Base-by-base conservation (phyloP, 371 early-diverging fungal genomes). In the Mucor plumbeus region DNA sequence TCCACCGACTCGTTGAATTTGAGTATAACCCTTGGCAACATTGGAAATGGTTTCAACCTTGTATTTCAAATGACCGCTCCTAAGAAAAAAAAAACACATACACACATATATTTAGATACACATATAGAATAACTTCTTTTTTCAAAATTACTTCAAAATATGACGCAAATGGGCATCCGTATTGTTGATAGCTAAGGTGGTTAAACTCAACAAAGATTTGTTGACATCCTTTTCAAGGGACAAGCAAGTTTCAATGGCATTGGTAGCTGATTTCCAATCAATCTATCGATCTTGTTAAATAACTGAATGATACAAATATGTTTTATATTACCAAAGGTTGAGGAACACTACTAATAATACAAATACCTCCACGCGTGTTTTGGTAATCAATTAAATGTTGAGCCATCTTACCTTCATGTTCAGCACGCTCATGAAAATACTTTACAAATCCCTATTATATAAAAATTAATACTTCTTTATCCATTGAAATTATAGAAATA, bases 321-420 rank as follows among this genome's bases (percentile, higher is more conserved):
- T 1, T 26, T 26, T 26, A 26, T 26, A 26, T 64, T 77, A 78
- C 82, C 61, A 60, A 40, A 21, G 82, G 82, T 35, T 79, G 73
- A 44, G 78, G 73, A 14, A 84, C 43, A 17, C 67, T 36, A 38
- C 65, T 63, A 31, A 87, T 71, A 31, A 79, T 48, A 59, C 80
- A 83, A 19, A 72, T 56, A 55, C 90, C 90, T 65, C 90, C 90
- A 59, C 90, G 83, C 63, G 75, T 82, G 41, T 80, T 82, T 70
- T 82, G 86, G 74, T 90, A 90, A 50, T 88, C 80, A 62, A 87
- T 86, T 55, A 90, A 62, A 57, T 79, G 73, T 55, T 85, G 81
- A 35, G 83, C 88, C 40, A 71, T 59, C 62, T 73, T 56, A 6
- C 73, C 72, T 54, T 80, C 68, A 56, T 88, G 85, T 69, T 88